phyloP scores from a whole-genome alignment of 768 basidiomycete species.

The Tricholoma terreum region DNA sequence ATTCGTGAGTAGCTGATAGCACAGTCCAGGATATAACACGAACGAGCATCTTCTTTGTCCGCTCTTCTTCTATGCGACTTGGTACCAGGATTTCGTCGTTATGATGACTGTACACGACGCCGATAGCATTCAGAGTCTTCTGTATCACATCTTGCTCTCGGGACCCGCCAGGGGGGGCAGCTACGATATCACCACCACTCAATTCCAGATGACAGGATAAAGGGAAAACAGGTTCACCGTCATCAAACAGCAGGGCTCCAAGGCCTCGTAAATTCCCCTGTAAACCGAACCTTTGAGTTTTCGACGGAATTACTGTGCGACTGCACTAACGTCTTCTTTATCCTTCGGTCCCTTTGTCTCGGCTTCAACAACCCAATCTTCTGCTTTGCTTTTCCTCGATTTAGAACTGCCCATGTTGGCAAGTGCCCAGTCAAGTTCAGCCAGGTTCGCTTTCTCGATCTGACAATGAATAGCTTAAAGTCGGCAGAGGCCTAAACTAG shows the following conservation, averaged over 20 bases:
- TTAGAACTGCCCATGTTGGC: constrained; percentile 54
- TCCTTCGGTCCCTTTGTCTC: constrained; percentile 38
- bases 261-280: constrained; percentile 59
- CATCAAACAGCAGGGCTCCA: constrained; percentile 67
- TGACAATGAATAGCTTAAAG: constrained; percentile 25
- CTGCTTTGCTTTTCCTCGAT: constrained; percentile 30
- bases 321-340: constrained; percentile 37
- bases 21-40: constrained; percentile 27
- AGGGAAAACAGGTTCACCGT: constrained; percentile 39
- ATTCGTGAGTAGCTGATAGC: background rate
- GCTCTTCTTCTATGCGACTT: constrained; percentile 66
- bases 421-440: constrained; percentile 79
- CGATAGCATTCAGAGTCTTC: constrained; percentile 54
- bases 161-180: constrained; percentile 30
- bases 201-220: background rate
- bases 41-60: constrained; percentile 50
- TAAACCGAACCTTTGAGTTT: background rate
- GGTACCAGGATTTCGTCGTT: constrained; percentile 70
- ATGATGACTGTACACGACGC: constrained; percentile 69
- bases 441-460: constrained; percentile 76
- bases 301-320: background rate
- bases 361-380: constrained; percentile 40
- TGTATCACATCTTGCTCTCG: constrained; percentile 47
- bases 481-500: background rate
- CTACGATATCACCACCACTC: constrained; percentile 20